These are phyloP conservation scores for Mortierella sp. DNA, from an alignment of 371 early-diverging fungal species.

Conservation along the genomic window DNA sequence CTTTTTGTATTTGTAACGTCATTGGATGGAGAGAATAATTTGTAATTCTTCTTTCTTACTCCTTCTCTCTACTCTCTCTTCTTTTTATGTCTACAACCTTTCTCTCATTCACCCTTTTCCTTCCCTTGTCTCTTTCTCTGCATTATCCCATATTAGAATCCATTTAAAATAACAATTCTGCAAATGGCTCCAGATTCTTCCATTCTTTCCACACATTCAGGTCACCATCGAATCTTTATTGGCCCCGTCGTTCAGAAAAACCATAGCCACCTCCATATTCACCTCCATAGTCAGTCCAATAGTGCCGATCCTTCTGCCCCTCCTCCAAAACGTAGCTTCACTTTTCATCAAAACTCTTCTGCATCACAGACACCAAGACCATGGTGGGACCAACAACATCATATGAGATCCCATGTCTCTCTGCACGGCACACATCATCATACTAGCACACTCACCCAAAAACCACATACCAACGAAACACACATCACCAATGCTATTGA, in stretches of 20 bases:
- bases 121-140: not conserved
- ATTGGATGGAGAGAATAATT: no score
- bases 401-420: slow-evolving; percentile 26
- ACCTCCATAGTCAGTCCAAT: not conserved
- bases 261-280: not conserved
- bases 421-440: slow-evolving; percentile 3
- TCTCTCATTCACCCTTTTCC: not conserved
- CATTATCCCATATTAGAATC: not conserved
- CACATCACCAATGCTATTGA: no score
- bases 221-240: slow-evolving; percentile 51
- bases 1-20: not conserved
- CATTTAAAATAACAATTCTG: not conserved
- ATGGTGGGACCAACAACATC: slow-evolving; percentile 49
- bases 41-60: no score
- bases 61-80: not conserved
- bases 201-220: slow-evolving; percentile 52
- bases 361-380: slow-evolving; percentile 31
- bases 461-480: no score
- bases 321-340: not conserved
- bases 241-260: slow-evolving; percentile 40
- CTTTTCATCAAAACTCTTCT: not conserved
- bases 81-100: not conserved
- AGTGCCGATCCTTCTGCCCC: not conserved
- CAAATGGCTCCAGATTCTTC: slow-evolving; percentile 6
- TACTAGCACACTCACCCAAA: not conserved